Evolutionary conservation across 164 flowering plant genomes (phyloP), one percentile per base, ranked within the genome.

Genomic region (Nymphaea thermarum): DNA sequence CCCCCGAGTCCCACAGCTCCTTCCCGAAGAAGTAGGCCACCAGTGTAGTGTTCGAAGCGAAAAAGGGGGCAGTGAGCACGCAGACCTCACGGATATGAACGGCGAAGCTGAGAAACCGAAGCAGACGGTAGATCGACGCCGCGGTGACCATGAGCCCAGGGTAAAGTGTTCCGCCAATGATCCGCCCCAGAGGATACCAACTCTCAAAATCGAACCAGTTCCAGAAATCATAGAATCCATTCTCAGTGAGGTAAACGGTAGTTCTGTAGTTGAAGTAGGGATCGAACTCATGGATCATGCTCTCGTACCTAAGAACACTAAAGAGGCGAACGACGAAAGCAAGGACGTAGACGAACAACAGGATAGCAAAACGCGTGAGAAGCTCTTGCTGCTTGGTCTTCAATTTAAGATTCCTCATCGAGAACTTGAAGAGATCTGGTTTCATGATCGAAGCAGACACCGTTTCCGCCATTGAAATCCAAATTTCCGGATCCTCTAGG

Each of bases 111-210:
- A 91, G 76, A 57, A 91, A 84, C 5, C 85, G 79, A 17, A 93
- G 72, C 0, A 65, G 44, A 85, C 87, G 85, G 76, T 86, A 89
- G 36, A 94, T 81, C 3, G 83, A 8, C 16, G 90, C 91, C 4
- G 98, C 97, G 1, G 98, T 94, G 65, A 94, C 90, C 99, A 94
- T 94, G 41, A 94, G 85, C 1, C 99, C 99, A 0, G 99, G 99
- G 70, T 94, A 94, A 8, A 94, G 87, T 0, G 99, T 94, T 0
- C 98, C 98, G 44, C 99, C 98, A 5, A 94, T 79, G 78, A 94
- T 91, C 36, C 99, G 80, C 15, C 99, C 99, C 0, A 94, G 82
- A 1, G 99, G 99, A 75, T 94, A 94, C 99, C 99, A 94, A 65
- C 87, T 82, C 81, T 94, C 99, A 3, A 82, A 90, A 62, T 94